Evolutionary conservation across 1,139 yeast genomes (phyloP).

Genomic region (Yamadazyma jaroonii): DNA sequence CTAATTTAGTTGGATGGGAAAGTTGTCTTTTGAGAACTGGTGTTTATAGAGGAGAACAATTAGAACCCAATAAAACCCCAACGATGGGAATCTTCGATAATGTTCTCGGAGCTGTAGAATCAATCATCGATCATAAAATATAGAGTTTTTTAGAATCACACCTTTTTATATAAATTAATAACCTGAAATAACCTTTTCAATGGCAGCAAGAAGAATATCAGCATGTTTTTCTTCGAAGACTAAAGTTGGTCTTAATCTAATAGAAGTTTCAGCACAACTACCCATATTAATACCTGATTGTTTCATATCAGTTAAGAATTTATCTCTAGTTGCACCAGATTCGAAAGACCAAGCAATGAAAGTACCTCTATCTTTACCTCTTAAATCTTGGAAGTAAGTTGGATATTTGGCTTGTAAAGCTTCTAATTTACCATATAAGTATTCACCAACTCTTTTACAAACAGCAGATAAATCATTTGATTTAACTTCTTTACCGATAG

Average conservation of each 20-base stretch:
- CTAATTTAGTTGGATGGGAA: conserved; percentile 84
- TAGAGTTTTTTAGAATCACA: not conserved
- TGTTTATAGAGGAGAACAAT: conserved; percentile 72
- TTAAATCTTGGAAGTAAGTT: conserved; percentile 45
- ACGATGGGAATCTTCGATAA: conserved; percentile 48
- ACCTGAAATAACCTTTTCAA: conserved; percentile 46
- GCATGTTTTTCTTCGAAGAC: conserved; percentile 68
- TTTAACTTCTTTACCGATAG: conserved; percentile 58
- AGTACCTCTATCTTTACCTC: conserved; percentile 69
- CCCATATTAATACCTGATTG: conserved; percentile 65
- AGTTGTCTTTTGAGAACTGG: conserved; percentile 84
- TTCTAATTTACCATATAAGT: conserved; percentile 49
- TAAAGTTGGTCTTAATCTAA: conserved; percentile 70
- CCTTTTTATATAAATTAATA: conserved; percentile 17
- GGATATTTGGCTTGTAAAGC: conserved; percentile 44
- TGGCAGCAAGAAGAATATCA: conserved; percentile 52
- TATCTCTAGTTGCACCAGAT: conserved; percentile 46
- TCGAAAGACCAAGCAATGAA: conserved; percentile 74
- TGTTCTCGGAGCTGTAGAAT: conserved; percentile 44
- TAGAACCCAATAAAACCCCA: conserved; percentile 28
- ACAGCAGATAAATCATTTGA: conserved; percentile 50
- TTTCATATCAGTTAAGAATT: conserved; percentile 48
- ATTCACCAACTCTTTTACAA: conserved; percentile 58
- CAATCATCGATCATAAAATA: conserved; percentile 20
- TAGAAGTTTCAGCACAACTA: conserved; percentile 65